phyloP scores from a whole-genome alignment of 345 rosid genomes.

The Brassica cretica region DNA sequence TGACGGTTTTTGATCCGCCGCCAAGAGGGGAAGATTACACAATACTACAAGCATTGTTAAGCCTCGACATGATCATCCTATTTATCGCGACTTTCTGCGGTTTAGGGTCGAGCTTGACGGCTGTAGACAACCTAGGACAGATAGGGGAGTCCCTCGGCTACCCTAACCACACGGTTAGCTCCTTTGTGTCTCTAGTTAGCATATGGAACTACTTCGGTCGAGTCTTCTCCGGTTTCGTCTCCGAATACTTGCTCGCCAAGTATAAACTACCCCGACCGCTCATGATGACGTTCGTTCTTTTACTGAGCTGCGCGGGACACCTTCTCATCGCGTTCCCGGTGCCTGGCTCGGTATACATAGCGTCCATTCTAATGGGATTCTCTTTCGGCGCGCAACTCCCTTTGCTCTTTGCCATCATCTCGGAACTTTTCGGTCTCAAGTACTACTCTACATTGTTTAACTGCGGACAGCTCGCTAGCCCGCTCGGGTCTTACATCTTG shows the following conservation, averaged over 20 bases:
- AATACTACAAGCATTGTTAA: slow-evolving; percentile 72
- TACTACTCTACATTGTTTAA: slow-evolving; percentile 90
- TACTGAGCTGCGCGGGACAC: slow-evolving; percentile 59
- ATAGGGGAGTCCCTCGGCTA: slow-evolving; percentile 90
- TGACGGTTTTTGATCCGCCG: slow-evolving; percentile 54
- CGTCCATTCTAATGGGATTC: slow-evolving; percentile 76
- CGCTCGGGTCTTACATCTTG: slow-evolving; percentile 77
- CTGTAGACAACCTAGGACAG: slow-evolving; percentile 85
- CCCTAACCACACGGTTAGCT: slow-evolving; percentile 53
- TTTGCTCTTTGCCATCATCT: slow-evolving; percentile 68
- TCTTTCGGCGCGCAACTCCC: slow-evolving; percentile 82
- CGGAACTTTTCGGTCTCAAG: slow-evolving; percentile 87
- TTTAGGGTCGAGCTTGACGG: slow-evolving; percentile 76
- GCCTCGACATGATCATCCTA: slow-evolving; percentile 68
- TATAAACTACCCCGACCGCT: slow-evolving; percentile 72
- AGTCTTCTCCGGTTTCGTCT: slow-evolving; percentile 80
- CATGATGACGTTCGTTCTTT: slow-evolving; percentile 68
- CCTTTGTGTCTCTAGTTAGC: slow-evolving; percentile 80
- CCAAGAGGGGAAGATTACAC: slow-evolving; percentile 89
- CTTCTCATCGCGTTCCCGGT: slow-evolving; percentile 74
- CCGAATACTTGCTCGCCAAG: slow-evolving; percentile 56
- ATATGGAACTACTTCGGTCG: slow-evolving; percentile 91
- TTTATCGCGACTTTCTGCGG: slow-evolving; percentile 71
- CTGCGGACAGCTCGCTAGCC: slow-evolving; percentile 79
- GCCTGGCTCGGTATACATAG: slow-evolving; percentile 65